phyloP scores from a whole-genome alignment of 208 protist species.

The Wallacemonas collosoma region DNA sequence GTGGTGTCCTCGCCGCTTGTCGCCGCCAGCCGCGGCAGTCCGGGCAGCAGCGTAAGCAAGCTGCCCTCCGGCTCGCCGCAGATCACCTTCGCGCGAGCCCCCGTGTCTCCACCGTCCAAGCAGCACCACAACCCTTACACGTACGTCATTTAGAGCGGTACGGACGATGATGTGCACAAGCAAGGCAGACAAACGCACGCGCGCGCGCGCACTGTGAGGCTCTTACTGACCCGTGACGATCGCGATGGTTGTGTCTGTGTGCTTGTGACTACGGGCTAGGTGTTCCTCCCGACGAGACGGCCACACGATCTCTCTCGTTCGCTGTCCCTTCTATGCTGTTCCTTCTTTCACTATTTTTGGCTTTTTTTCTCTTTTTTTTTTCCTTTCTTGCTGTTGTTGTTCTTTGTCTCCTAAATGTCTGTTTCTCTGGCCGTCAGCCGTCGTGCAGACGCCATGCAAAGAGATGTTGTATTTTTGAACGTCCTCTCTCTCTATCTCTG shows the following conservation, averaged over 20 bases:
- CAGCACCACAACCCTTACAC: conserved; percentile 10
- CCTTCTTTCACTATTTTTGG: not conserved
- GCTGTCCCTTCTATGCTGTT: conserved; percentile 13
- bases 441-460: not conserved
- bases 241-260: no score
- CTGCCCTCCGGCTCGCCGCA: not conserved
- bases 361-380: conserved; percentile 13
- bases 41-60: conserved; percentile 4
- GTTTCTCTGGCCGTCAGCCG: not conserved
- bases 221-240: no score
- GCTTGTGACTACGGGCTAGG: no score
- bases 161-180: no score
- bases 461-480: not conserved
- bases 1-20: not conserved
- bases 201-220: no score
- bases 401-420: not conserved
- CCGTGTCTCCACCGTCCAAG: not conserved
- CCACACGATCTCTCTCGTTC: conserved; percentile 3
- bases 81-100: conserved; percentile 9
- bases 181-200: no score
- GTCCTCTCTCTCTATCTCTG: not conserved
- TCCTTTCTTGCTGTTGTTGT: not conserved
- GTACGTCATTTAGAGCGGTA: not conserved
- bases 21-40: not conserved
- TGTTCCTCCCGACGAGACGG: no score